Evolutionary conservation across 352 stramenopile genomes (phyloP).

Genomic region (Pilasporangium apinafurcum): DNA sequence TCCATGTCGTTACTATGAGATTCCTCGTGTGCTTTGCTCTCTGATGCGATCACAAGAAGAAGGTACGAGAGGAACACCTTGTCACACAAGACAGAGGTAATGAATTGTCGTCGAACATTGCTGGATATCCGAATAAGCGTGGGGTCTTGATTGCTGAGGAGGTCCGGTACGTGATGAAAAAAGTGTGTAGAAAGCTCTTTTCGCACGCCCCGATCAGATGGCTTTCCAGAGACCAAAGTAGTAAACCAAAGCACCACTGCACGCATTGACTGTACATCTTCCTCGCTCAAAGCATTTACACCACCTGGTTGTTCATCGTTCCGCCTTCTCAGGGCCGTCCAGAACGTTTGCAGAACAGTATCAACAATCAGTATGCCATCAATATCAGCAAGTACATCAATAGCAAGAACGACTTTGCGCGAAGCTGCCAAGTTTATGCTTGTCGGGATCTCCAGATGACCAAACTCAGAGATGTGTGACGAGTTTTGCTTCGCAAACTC

Average conservation of each 20-base stretch:
- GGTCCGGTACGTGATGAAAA: constrained; percentile 9
- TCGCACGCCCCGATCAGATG: background rate
- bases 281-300: background rate
- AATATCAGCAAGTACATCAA: constrained; percentile 8
- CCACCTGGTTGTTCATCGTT: too few relatives aligned
- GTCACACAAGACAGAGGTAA: constrained; percentile 17
- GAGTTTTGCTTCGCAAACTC: constrained; percentile 9
- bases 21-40: background rate
- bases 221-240: background rate
- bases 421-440: constrained; percentile 15
- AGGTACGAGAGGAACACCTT: constrained; percentile 14
- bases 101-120: constrained; percentile 7
- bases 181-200: background rate
- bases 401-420: constrained; percentile 17
- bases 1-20: background rate
- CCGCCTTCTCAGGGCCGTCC: constrained; percentile 3
- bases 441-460: constrained; percentile 1
- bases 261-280: constrained; percentile 11
- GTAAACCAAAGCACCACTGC: constrained; percentile 15
- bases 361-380: constrained; percentile 17
- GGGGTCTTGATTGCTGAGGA: constrained; percentile 8
- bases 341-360: constrained; percentile 12
- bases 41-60: constrained; percentile 10
- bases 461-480: constrained; percentile 7
- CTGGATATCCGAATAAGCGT: background rate